Base-by-base conservation (phyloP, 2,329 filamentous ascomycete species). In the Sporothrix pseudoabietina region DNA sequence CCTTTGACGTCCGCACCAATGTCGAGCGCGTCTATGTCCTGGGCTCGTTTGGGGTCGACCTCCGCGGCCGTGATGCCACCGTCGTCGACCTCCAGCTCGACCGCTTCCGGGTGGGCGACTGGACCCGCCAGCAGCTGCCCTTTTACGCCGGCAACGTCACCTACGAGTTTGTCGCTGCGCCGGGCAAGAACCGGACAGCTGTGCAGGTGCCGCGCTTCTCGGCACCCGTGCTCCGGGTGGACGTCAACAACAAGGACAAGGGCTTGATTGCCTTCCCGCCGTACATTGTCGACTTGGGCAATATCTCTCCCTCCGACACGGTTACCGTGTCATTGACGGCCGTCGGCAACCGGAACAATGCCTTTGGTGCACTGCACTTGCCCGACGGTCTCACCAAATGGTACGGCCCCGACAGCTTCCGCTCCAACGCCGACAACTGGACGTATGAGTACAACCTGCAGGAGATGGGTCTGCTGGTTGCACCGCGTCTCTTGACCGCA, bases 341-440 rank as follows among this genome's bases (percentile, higher is more conserved):
- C 59, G 59, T 63, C 59, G 59, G 59, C 59, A 63, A 63, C 32
- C 59, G 59, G 19, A 63, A 63, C 59, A 63, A 63, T 35, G 59
- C 59, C 3, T 63, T 63, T 22, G 59, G 59, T 32, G 59, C 59
- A 0, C 35, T 63, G 3, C 59, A 63, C 59, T 32, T 63, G 59
- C 59, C 59, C 59, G 32, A 63, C 59, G 59, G 59, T 19, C 59
- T 41, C 19, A 63, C 59, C 2, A 1, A 10, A 2, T 63, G 59
- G 59, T 63, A 63, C 59, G 59, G 59, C 19, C 59, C 59, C 2
- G 59, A 63, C 59, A 41, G 32, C 59, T 63, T 63, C 32, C 59
- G 59, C 32, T 41, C 59, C 35, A 63, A 63, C 35, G 59, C 32
- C 59, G 59, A 63, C 35, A 41, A 63, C 16, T 63, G 59, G 59